Percentiles rank a stretch among this genome's conserved stretches.
Conservation (phyloP, 345 rosid species). For the Citrus cavaleriei region DNA sequence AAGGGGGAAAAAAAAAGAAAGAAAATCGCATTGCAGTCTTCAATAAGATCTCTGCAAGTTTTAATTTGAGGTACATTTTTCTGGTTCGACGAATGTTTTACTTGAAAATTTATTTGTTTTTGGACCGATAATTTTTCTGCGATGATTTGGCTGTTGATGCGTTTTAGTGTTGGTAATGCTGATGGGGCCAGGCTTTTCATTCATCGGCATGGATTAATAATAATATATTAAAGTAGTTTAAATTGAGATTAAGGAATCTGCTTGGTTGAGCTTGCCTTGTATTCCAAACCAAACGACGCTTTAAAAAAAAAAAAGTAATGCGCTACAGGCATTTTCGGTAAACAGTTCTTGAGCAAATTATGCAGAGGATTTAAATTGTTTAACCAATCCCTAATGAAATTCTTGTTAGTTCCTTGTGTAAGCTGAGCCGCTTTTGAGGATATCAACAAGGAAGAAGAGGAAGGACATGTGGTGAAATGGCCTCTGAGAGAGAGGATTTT, state of each 20-base stretch:
- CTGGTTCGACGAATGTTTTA: neutral
- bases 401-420: neutral
- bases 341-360: neutral
- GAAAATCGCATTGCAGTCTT: neutral
- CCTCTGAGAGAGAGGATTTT: constrained; percentile 66
- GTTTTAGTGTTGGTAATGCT: neutral
- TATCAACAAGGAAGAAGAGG: constrained; percentile 11
- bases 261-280: neutral
- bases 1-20: too few relatives aligned
- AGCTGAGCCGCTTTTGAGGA: constrained; percentile 11
- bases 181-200: neutral
- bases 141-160: neutral
- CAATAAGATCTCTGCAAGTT: neutral
- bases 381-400: neutral
- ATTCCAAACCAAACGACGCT: neutral
- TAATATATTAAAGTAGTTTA: neutral
- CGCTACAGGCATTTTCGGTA: neutral
- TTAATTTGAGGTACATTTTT: constrained; percentile 9
- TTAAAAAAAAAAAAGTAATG: neutral
- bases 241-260: neutral
- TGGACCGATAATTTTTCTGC: neutral
- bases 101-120: neutral
- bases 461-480: constrained; percentile 27
- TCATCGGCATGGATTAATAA: too few relatives aligned
- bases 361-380: neutral